Evolutionary conservation across 768 basidiomycete genomes (phyloP).

Genomic region (Obba rivulosa): DNA sequence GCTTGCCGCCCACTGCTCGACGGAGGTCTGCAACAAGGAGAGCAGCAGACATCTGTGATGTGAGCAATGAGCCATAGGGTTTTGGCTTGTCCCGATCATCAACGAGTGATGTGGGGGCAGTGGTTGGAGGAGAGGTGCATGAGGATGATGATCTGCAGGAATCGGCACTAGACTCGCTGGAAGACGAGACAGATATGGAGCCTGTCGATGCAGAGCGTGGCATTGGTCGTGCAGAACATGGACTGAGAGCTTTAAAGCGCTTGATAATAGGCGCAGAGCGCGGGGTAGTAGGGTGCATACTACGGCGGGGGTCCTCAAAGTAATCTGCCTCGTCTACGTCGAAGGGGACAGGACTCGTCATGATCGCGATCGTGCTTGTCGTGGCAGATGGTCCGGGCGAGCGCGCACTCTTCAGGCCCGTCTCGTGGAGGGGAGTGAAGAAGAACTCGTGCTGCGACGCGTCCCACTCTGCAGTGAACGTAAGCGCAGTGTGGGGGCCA

Average conservation of each 20-base stretch:
- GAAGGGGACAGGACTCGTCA: slow-evolving; percentile 16
- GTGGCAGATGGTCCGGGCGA: slow-evolving; percentile 1
- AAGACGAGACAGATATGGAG: too few species aligned
- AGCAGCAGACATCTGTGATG: too few species aligned
- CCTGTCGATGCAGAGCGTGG: too few species aligned
- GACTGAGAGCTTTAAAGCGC: too few species aligned
- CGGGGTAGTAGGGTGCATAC: neutral
- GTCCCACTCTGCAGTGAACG: slow-evolving; percentile 28
- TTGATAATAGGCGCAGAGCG: neutral
- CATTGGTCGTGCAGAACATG: too few species aligned
- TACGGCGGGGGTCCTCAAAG: neutral
- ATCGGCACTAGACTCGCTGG: too few species aligned
- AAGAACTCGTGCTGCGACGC: slow-evolving; percentile 19
- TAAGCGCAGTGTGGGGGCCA: slow-evolving; percentile 19
- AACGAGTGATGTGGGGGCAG: slow-evolving; percentile 10
- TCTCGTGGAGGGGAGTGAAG: slow-evolving; percentile 19
- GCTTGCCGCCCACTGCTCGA: too few species aligned
- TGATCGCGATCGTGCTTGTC: neutral
- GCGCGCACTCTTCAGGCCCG: neutral
- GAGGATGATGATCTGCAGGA: too few species aligned
- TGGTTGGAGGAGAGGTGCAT: neutral
- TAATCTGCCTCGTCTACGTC: slow-evolving; percentile 17
- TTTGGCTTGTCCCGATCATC: neutral
- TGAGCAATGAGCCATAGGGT: too few species aligned
- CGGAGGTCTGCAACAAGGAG: too few species aligned